Conservation (phyloP, 2,329 filamentous ascomycete species). For the Mycosphaerella sp. region DNA sequence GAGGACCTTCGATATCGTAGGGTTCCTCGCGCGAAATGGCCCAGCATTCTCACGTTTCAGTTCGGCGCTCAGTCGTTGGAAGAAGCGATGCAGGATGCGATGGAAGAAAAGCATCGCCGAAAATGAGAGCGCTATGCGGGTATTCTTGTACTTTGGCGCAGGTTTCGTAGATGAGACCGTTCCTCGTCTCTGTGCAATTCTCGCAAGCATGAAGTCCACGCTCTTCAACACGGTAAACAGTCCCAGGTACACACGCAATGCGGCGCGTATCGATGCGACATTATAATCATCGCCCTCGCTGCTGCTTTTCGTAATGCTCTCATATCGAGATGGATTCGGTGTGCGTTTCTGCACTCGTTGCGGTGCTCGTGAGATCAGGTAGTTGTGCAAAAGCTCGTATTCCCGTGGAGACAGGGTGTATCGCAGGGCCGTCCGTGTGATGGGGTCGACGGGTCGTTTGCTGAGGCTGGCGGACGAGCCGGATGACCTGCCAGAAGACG, state of each 20-base stretch:
- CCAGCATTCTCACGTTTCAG: constrained; percentile 69
- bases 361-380: constrained; percentile 67
- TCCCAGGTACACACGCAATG: constrained; percentile 40
- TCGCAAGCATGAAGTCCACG: constrained; percentile 40
- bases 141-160: constrained; percentile 44
- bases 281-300: constrained; percentile 39
- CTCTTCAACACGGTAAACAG: constrained; percentile 42
- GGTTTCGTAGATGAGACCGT: constrained; percentile 7
- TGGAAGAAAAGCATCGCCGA: constrained; percentile 84
- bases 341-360: constrained; percentile 49
- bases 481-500: constrained; percentile 6
- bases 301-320: constrained; percentile 38
- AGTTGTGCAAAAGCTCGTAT: constrained; percentile 77
- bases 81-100: constrained; percentile 83
- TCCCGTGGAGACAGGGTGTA: constrained; percentile 79
- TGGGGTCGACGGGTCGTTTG: constrained; percentile 50
- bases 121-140: constrained; percentile 74
- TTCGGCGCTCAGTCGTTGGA: constrained; percentile 68
- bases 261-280: constrained; percentile 42
- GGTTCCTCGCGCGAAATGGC: constrained; percentile 78
- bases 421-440: constrained; percentile 77
- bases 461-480: constrained; percentile 14
- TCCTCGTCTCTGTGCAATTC: constrained; percentile 32
- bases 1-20: constrained; percentile 63
- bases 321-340: constrained; percentile 46